Conservation (phyloP, 208 protist species). For the Acanthamoeba culbertsoni region DNA sequence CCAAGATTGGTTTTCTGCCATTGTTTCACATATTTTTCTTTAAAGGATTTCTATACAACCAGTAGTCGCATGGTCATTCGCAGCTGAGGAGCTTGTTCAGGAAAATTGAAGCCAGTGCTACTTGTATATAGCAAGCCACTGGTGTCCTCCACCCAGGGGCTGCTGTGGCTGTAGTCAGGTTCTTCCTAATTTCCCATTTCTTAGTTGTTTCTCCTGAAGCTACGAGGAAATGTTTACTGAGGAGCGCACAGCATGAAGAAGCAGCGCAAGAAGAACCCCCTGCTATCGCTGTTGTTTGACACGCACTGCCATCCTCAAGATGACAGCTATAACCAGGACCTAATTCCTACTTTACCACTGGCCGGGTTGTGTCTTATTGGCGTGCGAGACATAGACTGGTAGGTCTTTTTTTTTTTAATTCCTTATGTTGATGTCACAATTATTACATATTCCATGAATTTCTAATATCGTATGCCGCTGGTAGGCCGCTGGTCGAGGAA, state of each 20-base stretch:
- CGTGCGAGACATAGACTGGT: conserved; percentile 12
- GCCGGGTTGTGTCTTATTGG: conserved; percentile 44
- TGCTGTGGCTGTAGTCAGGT: too few species aligned
- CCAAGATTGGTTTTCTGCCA: too few species aligned
- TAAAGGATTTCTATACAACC: too few species aligned
- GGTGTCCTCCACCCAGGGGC: too few species aligned
- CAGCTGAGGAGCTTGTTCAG: too few species aligned
- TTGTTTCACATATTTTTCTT: too few species aligned
- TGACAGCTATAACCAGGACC: neutral
- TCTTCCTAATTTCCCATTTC: neutral
- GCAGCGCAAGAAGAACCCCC: neutral
- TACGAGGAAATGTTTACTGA: neutral
- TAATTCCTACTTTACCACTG: neutral
- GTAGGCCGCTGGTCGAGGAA: conserved; percentile 7
- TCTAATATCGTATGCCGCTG: neutral
- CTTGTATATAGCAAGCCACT: too few species aligned
- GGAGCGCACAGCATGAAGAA: neutral
- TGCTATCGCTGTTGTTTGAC: conserved; percentile 20
- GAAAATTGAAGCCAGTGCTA: too few species aligned
- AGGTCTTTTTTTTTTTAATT: neutral
- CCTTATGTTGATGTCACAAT: neutral
- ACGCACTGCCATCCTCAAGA: conserved; percentile 54
- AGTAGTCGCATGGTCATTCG: too few species aligned
- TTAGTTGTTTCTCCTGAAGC: neutral
- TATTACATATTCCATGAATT: too few species aligned